Evolutionary conservation across 164 flowering plant genomes (phyloP).

Genomic region (Chimonanthus praecox): DNA sequence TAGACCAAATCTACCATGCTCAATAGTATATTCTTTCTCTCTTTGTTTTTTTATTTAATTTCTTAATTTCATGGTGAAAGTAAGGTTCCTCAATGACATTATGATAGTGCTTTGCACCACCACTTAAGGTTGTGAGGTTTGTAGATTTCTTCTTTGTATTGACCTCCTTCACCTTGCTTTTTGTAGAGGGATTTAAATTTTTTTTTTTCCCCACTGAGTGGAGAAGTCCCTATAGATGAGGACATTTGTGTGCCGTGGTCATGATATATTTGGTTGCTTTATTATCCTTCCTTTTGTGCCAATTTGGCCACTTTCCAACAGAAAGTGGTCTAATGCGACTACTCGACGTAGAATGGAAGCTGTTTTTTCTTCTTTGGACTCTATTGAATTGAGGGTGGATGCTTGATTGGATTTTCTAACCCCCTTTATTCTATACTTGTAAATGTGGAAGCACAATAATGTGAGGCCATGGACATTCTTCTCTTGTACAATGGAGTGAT

Average conservation of each 20-base stretch:
- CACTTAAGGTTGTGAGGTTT: slow-evolving; percentile 1
- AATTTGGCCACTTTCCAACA: slow-evolving; percentile 23
- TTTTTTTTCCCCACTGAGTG: slow-evolving; percentile 2
- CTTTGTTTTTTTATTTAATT: neutral
- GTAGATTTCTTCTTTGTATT: slow-evolving; percentile 4
- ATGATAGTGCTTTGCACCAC: slow-evolving; percentile 18
- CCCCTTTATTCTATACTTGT: neutral
- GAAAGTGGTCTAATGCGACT: slow-evolving; percentile 30
- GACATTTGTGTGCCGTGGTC: slow-evolving; percentile 11
- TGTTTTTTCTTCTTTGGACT: slow-evolving; percentile 2
- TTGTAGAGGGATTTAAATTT: neutral
- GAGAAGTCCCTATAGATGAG: slow-evolving; percentile 13
- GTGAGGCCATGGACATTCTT: neutral
- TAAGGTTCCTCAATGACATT: slow-evolving; percentile 13
- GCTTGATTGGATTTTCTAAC: slow-evolving; percentile 1
- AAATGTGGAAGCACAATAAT: no score
- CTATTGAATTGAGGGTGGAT: neutral
- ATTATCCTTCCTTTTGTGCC: neutral
- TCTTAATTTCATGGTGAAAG: slow-evolving; percentile 20
- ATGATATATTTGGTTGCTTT: neutral
- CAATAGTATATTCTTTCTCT: neutral
- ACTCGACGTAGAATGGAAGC: slow-evolving; percentile 30
- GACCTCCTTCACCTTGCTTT: slow-evolving; percentile 7
- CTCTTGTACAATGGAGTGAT: neutral
- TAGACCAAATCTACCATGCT: neutral